phyloP scores from a whole-genome alignment of 2,329 filamentous ascomycete species.

The Colletotrichum orbiculare region DNA sequence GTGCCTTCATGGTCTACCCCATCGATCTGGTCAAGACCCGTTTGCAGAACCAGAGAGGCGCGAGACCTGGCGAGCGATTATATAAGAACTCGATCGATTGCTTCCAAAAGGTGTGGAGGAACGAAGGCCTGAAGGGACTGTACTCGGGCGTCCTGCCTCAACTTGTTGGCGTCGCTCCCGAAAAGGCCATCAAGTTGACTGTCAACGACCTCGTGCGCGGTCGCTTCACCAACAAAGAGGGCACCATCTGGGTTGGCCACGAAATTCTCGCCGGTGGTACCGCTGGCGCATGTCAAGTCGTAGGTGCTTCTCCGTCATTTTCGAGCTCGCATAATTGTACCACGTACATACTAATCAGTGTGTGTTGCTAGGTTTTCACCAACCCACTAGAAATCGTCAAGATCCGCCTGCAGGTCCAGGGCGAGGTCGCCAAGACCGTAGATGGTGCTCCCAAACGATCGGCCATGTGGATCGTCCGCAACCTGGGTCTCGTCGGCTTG shows the following conservation, averaged over 20 bases:
- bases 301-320: conserved; percentile 60
- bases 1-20: conserved; percentile 99
- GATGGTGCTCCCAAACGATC: conserved; percentile 87
- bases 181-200: conserved; percentile 99
- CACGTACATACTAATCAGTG: conserved; percentile 30
- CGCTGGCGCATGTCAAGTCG: conserved; percentile 95
- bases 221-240: conserved; percentile 78
- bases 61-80: conserved; percentile 83
- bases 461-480: conserved; percentile 97
- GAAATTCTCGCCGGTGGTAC: conserved; percentile 90
- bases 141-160: conserved; percentile 97
- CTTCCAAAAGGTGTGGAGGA: conserved; percentile 89
- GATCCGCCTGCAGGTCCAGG: conserved; percentile 97
- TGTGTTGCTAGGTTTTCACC: conserved; percentile 79
- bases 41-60: conserved; percentile 94
- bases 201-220: conserved; percentile 93
- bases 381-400: conserved; percentile 99
- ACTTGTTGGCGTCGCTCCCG: conserved; percentile 96
- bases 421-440: conserved; percentile 89
- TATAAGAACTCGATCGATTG: conserved; percentile 99
- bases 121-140: conserved; percentile 88
- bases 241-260: conserved; percentile 74
- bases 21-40: conserved; percentile 99
- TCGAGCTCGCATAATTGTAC: background rate
- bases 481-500: conserved; percentile 90